Evolutionary conservation across 2,329 filamentous ascomycete species (phyloP).

Genomic region (Cercospora zeina): DNA sequence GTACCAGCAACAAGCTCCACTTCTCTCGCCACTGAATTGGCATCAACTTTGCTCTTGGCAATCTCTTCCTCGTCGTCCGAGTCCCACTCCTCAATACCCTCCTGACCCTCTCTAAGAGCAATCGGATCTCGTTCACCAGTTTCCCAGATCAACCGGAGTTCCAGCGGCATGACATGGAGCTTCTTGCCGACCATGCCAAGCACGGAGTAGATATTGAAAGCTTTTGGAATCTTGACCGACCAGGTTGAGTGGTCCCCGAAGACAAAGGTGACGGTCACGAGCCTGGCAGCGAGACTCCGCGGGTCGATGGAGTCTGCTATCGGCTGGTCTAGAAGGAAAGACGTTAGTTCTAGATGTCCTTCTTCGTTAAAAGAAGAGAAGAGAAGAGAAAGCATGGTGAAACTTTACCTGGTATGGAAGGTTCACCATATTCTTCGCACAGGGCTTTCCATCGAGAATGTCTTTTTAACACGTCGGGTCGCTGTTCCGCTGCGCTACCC

Average conservation of each 20-base stretch:
- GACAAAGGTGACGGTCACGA: conserved; percentile 64
- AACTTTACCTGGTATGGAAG: conserved; percentile 52
- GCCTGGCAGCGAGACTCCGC: conserved; percentile 75
- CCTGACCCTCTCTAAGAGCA: conserved; percentile 54
- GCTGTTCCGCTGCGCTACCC: conserved; percentile 55
- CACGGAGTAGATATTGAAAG: conserved; percentile 77
- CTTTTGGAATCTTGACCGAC: conserved; percentile 64
- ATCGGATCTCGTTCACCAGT: conserved; percentile 88
- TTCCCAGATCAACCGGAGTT: conserved; percentile 74
- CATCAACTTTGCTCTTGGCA: conserved; percentile 41
- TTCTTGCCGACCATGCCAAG: conserved; percentile 73
- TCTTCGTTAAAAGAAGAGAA: too few relatives aligned
- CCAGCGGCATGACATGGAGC: conserved; percentile 66
- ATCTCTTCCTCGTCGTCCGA: conserved; percentile 46
- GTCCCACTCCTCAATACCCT: conserved; percentile 43
- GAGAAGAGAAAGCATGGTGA: too few relatives aligned
- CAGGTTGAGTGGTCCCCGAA: conserved; percentile 44
- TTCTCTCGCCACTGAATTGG: conserved; percentile 72
- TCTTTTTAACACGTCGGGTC: conserved; percentile 54
- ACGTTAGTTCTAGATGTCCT: neutral
- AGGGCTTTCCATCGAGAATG: conserved; percentile 75
- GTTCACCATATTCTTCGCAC: conserved; percentile 73
- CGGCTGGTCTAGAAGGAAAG: conserved; percentile 45
- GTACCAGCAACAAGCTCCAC: conserved; percentile 78
- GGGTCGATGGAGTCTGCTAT: conserved; percentile 58